Base-by-base conservation (phyloP, 495 filamentous ascomycete species). In the Platismatia glauca region DNA sequence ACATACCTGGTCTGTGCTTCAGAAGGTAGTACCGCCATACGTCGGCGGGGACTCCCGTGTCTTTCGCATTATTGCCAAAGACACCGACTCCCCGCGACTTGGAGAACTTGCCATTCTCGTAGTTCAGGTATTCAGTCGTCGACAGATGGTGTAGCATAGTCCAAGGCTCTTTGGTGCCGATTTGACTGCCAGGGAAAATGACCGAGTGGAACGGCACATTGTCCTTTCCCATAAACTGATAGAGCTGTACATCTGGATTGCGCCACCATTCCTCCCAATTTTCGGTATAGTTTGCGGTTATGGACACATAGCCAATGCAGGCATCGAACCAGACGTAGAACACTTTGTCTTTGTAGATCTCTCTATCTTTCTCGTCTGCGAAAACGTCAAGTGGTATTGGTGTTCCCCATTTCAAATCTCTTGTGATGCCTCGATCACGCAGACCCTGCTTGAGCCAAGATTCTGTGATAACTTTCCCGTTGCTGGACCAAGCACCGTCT, bases 241-340 rank as follows among this genome's bases (percentile, higher is more conserved):
- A 97, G 7, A 98, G 83, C 70, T 87, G 83, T 39, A 97, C 93
- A 44, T 93, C 85, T 9, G 90, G 89, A 73, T 95, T 86, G 66
- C 86, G 85, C 94, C 94, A 98, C 94, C 94, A 98, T 61, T 86
- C 78, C 77, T 96, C 86, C 94, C 94, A 98, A 58, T 95, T 78
- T 33, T 89, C 79, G 7, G 91, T 97, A 73, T 94, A 97, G 66
- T 86, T 91, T 60, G 89, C 90, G 9, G 94, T 97, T 66, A 98
- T 98, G 0, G 91, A 96, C 7, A 89, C 84, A 71, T 98, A 98
- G 13, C 94, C 94, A 64, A 96, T 95, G 73, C 91, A 96, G 43
- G 94, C 94, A 73, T 98, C 94, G 68, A 98, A 98, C 94, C 94
- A 98, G 44, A 96, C 91, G 67, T 98, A 98, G 64, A 97, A 69